Evolutionary conservation across 2,329 filamentous ascomycete genomes (phyloP), one percentile per base, ranked within the genome.

Genomic region (Paecilomyces sp.): DNA sequence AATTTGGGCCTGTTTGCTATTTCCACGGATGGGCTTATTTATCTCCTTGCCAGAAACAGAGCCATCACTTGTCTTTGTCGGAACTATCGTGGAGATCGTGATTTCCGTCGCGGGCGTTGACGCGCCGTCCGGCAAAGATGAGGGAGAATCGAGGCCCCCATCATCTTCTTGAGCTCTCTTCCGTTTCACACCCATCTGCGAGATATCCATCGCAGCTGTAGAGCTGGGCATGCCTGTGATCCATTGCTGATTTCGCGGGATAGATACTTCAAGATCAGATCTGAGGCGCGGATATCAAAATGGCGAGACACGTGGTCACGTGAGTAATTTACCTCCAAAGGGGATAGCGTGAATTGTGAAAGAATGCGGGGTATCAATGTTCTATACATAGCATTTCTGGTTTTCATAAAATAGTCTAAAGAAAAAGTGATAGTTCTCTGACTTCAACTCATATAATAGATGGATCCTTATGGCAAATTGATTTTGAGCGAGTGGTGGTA

Each of bases 81-180:
- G 41, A 9, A 47, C 56, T 13, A 61, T 65, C 64, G 66, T 62
- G 67, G 64, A 61, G 54, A 57, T 61, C 28, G 51, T 50, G 57
- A 56, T 47, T 24, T 33, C 41, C 6, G 30, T 61, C n/a, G 31
- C 51, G 18, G n/a, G 58, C 22, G 50, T 52, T 33, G 18, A 9
- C 56, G 13, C 50, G 3, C 3, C 22, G 18, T 22, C 25, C 33
- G 25, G 33, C 24, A 34, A 41, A n/a, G n/a, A 22, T 47, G n/a
- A 47, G 15, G n/a, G n/a, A 47, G 41, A 47, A 47, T 18, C 7
- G 41, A 22, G n/a, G 3, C n/a, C 5, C 5, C 15, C 15, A 13
- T 51, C 56, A 8, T 53, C 36, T 33, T 65, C 61, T 60, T 61
- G 30, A 51, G 9, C 55, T 59, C 64, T 57, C 55, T 68, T 70